These are phyloP conservation scores for Parmelia sp. DNA, from an alignment of 495 filamentous ascomycete species.

Conservation along the genomic window DNA sequence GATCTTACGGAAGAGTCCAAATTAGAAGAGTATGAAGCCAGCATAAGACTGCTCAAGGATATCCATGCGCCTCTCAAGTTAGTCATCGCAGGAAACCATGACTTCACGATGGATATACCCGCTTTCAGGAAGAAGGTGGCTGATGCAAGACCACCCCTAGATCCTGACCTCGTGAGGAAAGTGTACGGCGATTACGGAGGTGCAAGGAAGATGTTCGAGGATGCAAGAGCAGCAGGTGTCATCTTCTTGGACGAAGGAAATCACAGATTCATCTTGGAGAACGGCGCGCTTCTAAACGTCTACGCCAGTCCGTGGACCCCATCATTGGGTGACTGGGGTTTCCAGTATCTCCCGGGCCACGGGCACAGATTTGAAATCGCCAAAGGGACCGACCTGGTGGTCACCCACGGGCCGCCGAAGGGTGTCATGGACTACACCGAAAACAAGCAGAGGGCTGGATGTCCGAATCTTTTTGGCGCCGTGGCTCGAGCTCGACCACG, in stretches of 20 bases:
- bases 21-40: conserved; percentile 44
- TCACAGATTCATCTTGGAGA: conserved; percentile 46
- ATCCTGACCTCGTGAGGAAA: conserved; percentile 27
- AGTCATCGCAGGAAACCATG: conserved; percentile 70
- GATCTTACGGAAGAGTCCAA: conserved; percentile 58
- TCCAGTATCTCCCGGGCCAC: conserved; percentile 47
- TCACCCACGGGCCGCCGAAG: conserved; percentile 64
- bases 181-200: conserved; percentile 34
- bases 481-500: conserved; percentile 47
- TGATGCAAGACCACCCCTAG: conserved; percentile 27
- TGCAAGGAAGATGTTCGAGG: conserved; percentile 27
- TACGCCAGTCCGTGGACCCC: conserved; percentile 65
- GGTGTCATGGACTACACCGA: conserved; percentile 46
- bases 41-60: conserved; percentile 43
- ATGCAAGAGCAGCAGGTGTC: conserved; percentile 41
- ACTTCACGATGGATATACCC: conserved; percentile 53
- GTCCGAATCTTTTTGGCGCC: conserved; percentile 50
- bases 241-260: conserved; percentile 57
- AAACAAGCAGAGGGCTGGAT: conserved; percentile 43
- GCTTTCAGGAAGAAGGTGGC: conserved; percentile 32
- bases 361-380: conserved; percentile 45
- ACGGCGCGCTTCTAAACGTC: conserved; percentile 52
- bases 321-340: conserved; percentile 49
- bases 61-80: conserved; percentile 60
- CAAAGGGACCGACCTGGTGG: conserved; percentile 48